Evolutionary conservation across 2,329 filamentous ascomycete species (phyloP).

Genomic region (Cladorrhinum sp.): DNA sequence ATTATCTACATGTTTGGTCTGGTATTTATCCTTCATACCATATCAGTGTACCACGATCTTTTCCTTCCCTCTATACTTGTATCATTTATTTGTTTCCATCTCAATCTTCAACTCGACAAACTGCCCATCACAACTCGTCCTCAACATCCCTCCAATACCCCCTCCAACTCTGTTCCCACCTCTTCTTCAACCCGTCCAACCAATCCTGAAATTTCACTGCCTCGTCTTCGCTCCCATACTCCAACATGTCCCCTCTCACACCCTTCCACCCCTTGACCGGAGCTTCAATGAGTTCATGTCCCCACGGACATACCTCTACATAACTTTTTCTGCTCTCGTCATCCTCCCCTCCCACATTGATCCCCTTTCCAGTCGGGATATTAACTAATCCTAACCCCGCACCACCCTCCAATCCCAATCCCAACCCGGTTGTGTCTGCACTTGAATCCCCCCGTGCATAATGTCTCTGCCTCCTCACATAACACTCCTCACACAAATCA

Average conservation of each 20-base stretch:
- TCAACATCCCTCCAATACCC: conserved; percentile 9
- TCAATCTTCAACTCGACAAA: no score
- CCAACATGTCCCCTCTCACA: background rate
- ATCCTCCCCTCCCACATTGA: background rate
- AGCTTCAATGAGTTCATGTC: background rate
- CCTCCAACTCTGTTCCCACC: background rate
- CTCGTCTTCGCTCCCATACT: background rate
- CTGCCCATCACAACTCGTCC: background rate
- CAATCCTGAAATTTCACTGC: background rate
- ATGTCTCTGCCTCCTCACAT: background rate
- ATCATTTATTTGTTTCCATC: no score
- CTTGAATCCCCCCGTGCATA: background rate
- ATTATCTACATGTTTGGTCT: no score
- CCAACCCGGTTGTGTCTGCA: background rate
- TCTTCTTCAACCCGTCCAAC: background rate
- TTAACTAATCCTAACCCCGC: background rate
- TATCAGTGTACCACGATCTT: no score
- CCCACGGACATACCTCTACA: conserved; percentile 7
- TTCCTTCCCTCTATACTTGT: no score
- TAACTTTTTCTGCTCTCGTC: background rate
- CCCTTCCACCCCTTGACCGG: conserved; percentile 7
- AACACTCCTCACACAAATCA: conserved; percentile 6
- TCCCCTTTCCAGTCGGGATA: background rate
- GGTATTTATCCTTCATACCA: no score
- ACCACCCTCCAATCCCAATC: background rate